phyloP scores from a whole-genome alignment of 495 filamentous ascomycete genomes.

The Aspergillus baeticus region DNA sequence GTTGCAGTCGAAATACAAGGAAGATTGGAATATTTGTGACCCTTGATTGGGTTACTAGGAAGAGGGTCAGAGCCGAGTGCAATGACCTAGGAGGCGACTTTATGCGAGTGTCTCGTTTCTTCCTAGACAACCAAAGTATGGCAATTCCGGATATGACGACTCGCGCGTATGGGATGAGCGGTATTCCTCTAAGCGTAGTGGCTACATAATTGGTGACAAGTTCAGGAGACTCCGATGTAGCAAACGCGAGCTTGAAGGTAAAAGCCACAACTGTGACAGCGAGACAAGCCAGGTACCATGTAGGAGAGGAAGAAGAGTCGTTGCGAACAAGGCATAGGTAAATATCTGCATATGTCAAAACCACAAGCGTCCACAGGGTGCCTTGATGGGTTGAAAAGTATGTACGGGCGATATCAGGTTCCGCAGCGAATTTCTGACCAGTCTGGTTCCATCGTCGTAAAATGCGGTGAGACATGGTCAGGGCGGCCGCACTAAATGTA shows the following conservation, averaged over 20 bases:
- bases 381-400: constrained; percentile 60
- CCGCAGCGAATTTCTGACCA: constrained; percentile 88
- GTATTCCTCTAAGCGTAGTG: constrained; percentile 50
- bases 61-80: constrained; percentile 70
- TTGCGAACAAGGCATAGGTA: constrained; percentile 32
- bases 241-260: constrained; percentile 83
- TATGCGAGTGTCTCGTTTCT: constrained; percentile 19
- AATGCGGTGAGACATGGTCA: constrained; percentile 55
- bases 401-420: constrained; percentile 74
- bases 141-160: constrained; percentile 50
- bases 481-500: constrained; percentile 19
- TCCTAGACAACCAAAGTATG: constrained; percentile 20
- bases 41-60: constrained; percentile 84
- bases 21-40: constrained; percentile 82
- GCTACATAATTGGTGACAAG: constrained; percentile 57
- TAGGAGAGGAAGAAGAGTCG: constrained; percentile 28
- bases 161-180: constrained; percentile 39
- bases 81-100: constrained; percentile 29
- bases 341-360: constrained; percentile 62
- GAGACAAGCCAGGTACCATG: constrained; percentile 22
- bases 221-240: constrained; percentile 81
- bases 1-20: constrained; percentile 64
- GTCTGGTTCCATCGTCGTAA: constrained; percentile 90
- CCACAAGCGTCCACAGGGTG: constrained; percentile 74
- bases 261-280: constrained; percentile 53